Evolutionary conservation across 2,329 filamentous ascomycete species (phyloP).

Genomic region (Thelonectria discophora): DNA sequence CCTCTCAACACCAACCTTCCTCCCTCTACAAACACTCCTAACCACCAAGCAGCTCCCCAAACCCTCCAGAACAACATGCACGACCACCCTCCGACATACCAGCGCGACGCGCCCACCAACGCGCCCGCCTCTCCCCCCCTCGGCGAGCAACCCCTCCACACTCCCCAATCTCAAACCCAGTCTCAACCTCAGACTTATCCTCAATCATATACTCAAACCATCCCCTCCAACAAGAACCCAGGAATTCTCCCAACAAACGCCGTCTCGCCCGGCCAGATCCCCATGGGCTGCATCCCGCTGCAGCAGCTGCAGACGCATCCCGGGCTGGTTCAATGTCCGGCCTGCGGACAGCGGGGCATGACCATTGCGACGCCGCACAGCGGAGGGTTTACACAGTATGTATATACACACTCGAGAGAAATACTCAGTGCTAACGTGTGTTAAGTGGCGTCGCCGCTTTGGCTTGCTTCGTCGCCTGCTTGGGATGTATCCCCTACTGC

Average conservation of each 20-base stretch:
- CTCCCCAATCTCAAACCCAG: no score
- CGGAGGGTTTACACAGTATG: conserved; percentile 35
- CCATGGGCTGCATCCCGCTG: conserved; percentile 24
- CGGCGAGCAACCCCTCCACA: not conserved
- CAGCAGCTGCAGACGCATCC: conserved; percentile 25
- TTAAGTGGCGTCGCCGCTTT: conserved; percentile 31
- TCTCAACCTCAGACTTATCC: no score
- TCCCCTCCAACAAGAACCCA: conserved; percentile 2
- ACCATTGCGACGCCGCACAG: conserved; percentile 22
- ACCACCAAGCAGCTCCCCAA: conserved; percentile 23
- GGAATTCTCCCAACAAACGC: not conserved
- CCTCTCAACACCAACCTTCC: not conserved
- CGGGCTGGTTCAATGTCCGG: conserved; percentile 33
- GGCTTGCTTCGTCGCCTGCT: conserved; percentile 30
- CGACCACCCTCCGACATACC: conserved; percentile 24
- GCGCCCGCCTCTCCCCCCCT: not conserved
- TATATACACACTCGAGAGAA: not conserved
- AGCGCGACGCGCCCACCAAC: not conserved
- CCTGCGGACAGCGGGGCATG: conserved; percentile 22
- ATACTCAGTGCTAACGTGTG: conserved; percentile 1
- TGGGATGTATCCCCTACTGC: conserved; percentile 36
- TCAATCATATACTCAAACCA: not conserved
- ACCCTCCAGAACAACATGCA: conserved; percentile 4
- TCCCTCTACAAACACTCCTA: not conserved
- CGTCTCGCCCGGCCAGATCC: conserved; percentile 10